A percentile compares a stretch with the other conserved stretches of the same genome.
Conservation (phyloP, 768 basidiomycete species). For the Tricholoma matsutake region DNA sequence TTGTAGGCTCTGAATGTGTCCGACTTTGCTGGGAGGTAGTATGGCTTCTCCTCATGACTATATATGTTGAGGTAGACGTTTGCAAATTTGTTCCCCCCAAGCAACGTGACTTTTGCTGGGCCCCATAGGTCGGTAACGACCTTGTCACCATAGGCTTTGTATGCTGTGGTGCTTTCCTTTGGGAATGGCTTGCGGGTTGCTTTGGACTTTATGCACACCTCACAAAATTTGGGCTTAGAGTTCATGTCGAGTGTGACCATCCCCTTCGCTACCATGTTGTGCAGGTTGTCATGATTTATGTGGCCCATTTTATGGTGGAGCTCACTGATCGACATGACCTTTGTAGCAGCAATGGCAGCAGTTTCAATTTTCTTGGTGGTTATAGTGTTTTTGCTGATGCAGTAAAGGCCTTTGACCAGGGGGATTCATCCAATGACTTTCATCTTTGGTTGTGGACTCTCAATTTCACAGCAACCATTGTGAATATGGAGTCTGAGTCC, state of each 20-base stretch:
- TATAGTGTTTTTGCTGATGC: slow-evolving; percentile 7
- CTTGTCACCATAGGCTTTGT: not conserved
- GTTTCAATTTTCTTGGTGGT: slow-evolving; percentile 4
- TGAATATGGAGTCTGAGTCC: slow-evolving; percentile 4
- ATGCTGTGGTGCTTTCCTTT: not conserved
- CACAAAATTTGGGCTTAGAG: slow-evolving; percentile 23
- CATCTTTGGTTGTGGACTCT: not conserved
- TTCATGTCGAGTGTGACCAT: slow-evolving; percentile 24
- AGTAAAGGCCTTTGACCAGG: slow-evolving; percentile 23
- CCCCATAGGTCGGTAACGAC: not conserved
- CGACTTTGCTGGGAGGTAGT: not conserved
- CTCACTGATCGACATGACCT: slow-evolving; percentile 22
- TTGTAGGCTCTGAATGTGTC: not conserved
- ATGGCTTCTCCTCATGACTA: slow-evolving; percentile 1
- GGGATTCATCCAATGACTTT: slow-evolving; percentile 20
- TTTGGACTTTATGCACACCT: slow-evolving; percentile 22
- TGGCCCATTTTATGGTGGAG: slow-evolving; percentile 36
- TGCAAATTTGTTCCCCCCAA: not conserved
- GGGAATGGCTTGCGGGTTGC: not conserved
- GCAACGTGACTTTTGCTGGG: not conserved
- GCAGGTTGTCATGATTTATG: slow-evolving; percentile 24
- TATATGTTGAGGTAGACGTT: slow-evolving; percentile 6
- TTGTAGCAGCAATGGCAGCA: slow-evolving; percentile 8
- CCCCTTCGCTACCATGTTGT: slow-evolving; percentile 23
- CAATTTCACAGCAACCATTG: not conserved